Base-by-base conservation (phyloP, 768 basidiomycete genomes). In the Gautieria morchelliformis region DNA sequence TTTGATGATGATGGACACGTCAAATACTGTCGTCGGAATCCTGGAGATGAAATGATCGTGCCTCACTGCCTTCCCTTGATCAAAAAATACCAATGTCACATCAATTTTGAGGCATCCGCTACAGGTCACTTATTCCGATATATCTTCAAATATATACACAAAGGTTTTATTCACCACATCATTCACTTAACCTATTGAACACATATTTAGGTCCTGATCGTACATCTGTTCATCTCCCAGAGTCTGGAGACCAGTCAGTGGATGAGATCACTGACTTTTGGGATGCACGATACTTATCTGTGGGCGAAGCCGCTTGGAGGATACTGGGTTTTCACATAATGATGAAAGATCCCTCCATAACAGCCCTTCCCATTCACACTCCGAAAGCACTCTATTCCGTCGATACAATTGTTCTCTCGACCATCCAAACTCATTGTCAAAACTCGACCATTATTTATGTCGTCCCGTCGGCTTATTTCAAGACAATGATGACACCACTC, bases 121-220 rank as follows among this genome's bases (percentile, higher is more conserved):
- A 63, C 68, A 0, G 62, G 66, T 1, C 67, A 70, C 15, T 41
- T 74, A 0, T 74, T 75, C 52, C 68, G 70, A 46, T 75, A 75
- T 54, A 57, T 72, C 0, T 74, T 71, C 66, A n/a, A n/a, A 75
- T 74, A 51, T n/a, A n/a, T n/a, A n/a, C n/a, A n/a, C n/a, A n/a
- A n/a, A n/a, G n/a, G n/a, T n/a, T n/a, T n/a, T n/a, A 74, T 72
- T 54, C 66, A 72, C 15, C 68, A 72, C 52, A 73, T 74, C n/a
- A n/a, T n/a, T n/a, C n/a, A n/a, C n/a, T n/a, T n/a, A n/a, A n/a
- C n/a, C n/a, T n/a, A n/a, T n/a, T n/a, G n/a, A n/a, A n/a, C n/a
- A n/a, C 50, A 22, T 32, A n/a, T 22, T 40, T 48, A 65, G 65
- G 62, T 4, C 65, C 63, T 32, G 63, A 65, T 50, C 22, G 42